These are phyloP conservation scores for Pseudozyma flocculosa DNA, from an alignment of 1,284 basidiomycete species.

Conservation along the genomic window DNA sequence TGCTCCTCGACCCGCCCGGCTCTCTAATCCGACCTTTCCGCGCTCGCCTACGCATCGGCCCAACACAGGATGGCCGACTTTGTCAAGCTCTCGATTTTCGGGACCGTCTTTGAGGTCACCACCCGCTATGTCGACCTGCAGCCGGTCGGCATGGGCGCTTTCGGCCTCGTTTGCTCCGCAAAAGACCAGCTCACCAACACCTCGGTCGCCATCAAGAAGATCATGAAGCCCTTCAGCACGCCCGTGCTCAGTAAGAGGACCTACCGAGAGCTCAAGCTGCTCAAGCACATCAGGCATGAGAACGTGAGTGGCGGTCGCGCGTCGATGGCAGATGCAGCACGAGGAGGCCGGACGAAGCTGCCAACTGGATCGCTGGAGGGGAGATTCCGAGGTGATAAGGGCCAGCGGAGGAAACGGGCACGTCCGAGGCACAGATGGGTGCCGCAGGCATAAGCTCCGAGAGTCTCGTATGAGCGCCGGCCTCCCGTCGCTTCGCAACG, in stretches of 20 bases:
- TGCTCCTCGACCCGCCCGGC: too few relatives aligned
- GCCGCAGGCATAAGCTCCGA: too few relatives aligned
- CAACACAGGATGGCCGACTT: conserved; percentile 67
- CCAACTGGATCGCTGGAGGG: too few relatives aligned
- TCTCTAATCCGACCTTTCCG: too few relatives aligned
- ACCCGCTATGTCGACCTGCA: conserved; percentile 95
- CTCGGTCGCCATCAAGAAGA: conserved; percentile 97
- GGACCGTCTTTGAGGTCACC: conserved; percentile 83
- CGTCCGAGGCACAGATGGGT: too few relatives aligned
- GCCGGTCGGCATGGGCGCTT: conserved; percentile 97
- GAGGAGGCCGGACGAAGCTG: too few relatives aligned
- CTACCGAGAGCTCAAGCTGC: conserved; percentile 94
- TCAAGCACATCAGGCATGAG: conserved; percentile 98
- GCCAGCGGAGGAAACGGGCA: too few relatives aligned
- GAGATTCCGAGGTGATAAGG: too few relatives aligned
- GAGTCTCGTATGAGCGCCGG: too few relatives aligned
- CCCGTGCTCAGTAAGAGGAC: conserved; percentile 97
- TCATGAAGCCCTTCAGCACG: conserved; percentile 97
- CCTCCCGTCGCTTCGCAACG: too few relatives aligned
- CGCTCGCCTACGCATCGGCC: too few relatives aligned
- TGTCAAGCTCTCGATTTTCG: conserved; percentile 97
- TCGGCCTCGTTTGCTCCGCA: conserved; percentile 68
- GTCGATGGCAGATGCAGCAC: too few relatives aligned
- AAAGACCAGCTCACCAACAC: conserved; percentile 95
- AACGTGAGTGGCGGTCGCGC: conserved; percentile 70